These are phyloP conservation scores for Aurantiochytrium sp. DNA, from an alignment of 108 stramenopile genomes.

Conservation along the genomic window DNA sequence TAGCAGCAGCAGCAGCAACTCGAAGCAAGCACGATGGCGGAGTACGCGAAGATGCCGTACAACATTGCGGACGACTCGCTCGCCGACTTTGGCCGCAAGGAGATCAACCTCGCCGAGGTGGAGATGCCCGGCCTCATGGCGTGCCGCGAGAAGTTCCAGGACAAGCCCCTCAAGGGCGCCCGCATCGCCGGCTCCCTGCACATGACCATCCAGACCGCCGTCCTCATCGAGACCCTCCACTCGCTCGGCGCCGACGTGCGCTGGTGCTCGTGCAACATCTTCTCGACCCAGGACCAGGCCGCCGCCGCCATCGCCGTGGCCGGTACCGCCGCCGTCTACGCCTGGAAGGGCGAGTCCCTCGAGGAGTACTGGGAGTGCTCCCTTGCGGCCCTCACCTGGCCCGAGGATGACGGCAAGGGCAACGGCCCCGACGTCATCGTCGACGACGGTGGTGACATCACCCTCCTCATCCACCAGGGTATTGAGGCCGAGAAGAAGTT, in stretches of 20 bases:
- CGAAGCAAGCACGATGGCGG: constrained; percentile 4
- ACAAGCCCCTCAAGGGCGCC: constrained; percentile 74
- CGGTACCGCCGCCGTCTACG: constrained; percentile 93
- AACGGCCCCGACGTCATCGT: constrained; percentile 95
- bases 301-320: constrained; percentile 98
- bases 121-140: constrained; percentile 99
- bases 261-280: constrained; percentile 99
- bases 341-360: constrained; percentile 99
- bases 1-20: too few species aligned
- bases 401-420: constrained; percentile 94
- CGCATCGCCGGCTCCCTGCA: constrained; percentile 96
- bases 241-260: constrained; percentile 91
- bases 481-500: constrained; percentile 95
- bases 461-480: constrained; percentile 98
- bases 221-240: constrained; percentile 97
- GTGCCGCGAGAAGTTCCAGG: constrained; percentile 81
- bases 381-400: neutral
- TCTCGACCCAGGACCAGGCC: constrained; percentile 99
- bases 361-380: constrained; percentile 54
- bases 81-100: constrained; percentile 99
- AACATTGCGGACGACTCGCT: constrained; percentile 91
- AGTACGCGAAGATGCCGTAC: constrained; percentile 15
- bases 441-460: constrained; percentile 99
- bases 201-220: constrained; percentile 99
- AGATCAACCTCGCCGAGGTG: constrained; percentile 96